These are phyloP conservation scores for Cetradonia linearis DNA, from an alignment of 495 filamentous ascomycete species.

Conservation along the genomic window DNA sequence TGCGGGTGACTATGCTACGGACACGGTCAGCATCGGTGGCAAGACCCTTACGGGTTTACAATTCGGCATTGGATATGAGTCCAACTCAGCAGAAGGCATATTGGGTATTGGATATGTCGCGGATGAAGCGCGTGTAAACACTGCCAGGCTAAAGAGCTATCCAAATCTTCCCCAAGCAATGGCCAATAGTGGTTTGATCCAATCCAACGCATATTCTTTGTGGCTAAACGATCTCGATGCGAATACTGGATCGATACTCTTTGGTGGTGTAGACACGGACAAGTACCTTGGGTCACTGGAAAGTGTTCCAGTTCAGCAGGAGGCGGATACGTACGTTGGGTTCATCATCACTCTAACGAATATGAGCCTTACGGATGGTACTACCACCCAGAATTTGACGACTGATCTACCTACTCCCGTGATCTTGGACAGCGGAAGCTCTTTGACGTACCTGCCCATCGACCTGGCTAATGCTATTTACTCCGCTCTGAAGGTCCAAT, in stretches of 20 bases:
- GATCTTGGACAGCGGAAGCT: slow-evolving; percentile 83
- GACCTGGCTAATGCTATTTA: slow-evolving; percentile 54
- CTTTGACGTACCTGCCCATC: slow-evolving; percentile 79
- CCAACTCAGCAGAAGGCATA: slow-evolving; percentile 65
- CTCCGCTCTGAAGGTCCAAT: slow-evolving; percentile 52
- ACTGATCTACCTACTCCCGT: slow-evolving; percentile 51
- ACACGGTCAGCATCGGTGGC: slow-evolving; percentile 61
- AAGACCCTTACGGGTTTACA: slow-evolving; percentile 55
- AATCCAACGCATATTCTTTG: slow-evolving; percentile 70
- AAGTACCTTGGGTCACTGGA: slow-evolving; percentile 63
- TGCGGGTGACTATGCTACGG: slow-evolving; percentile 71
- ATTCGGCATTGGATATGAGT: slow-evolving; percentile 77
- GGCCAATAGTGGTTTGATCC: slow-evolving; percentile 57
- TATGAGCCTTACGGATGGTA: slow-evolving; percentile 40
- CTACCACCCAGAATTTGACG: slow-evolving; percentile 31
- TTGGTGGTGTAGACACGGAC: slow-evolving; percentile 79
- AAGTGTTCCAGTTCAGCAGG: slow-evolving; percentile 64
- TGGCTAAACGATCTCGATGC: slow-evolving; percentile 49
- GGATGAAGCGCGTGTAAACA: slow-evolving; percentile 70
- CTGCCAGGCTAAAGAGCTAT: slow-evolving; percentile 51
- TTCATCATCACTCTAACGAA: slow-evolving; percentile 75
- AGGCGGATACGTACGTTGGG: slow-evolving; percentile 51
- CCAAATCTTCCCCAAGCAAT: slow-evolving; percentile 70
- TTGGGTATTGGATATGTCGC: slow-evolving; percentile 80
- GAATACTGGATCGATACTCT: slow-evolving; percentile 71